These are phyloP conservation scores for Neurospora discreta DNA, from an alignment of 495 filamentous ascomycete species.

Conservation along the genomic window DNA sequence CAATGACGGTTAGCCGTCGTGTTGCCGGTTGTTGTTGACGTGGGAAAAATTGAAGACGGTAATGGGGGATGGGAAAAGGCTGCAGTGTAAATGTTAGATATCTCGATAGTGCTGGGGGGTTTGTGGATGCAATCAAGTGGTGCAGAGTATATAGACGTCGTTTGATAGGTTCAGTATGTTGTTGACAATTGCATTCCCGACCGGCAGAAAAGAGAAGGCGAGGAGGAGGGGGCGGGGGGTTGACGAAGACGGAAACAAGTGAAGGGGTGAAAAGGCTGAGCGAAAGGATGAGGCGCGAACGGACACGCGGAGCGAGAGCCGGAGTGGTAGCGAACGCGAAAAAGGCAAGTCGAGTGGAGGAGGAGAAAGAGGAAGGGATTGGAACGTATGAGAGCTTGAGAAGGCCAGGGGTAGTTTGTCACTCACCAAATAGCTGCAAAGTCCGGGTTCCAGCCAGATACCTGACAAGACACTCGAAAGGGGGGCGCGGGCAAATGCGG, in stretches of 20 bases:
- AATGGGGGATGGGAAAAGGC: not conserved
- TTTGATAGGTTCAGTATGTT: not conserved
- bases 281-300: not conserved
- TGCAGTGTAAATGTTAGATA: not conserved
- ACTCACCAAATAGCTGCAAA: not conserved
- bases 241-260: not conserved
- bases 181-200: not conserved
- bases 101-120: not conserved
- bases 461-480: not conserved
- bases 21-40: not conserved
- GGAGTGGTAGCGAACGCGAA: not conserved
- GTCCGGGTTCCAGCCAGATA: not conserved
- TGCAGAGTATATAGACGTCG: not conserved
- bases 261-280: not conserved
- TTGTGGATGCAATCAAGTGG: not conserved
- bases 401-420: not conserved
- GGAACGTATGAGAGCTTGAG: not conserved
- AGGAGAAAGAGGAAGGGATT: not conserved
- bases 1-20: not conserved
- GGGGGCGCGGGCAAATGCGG: not conserved
- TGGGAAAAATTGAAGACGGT: not conserved
- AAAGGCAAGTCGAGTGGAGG: not conserved
- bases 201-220: not conserved
- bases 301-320: not conserved
- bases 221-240: not conserved